Percentiles rank a stretch among this genome's conserved stretches.
Evolutionary conservation across 2,329 filamentous ascomycete genomes (phyloP).

Genomic region (Alternaria sp.): DNA sequence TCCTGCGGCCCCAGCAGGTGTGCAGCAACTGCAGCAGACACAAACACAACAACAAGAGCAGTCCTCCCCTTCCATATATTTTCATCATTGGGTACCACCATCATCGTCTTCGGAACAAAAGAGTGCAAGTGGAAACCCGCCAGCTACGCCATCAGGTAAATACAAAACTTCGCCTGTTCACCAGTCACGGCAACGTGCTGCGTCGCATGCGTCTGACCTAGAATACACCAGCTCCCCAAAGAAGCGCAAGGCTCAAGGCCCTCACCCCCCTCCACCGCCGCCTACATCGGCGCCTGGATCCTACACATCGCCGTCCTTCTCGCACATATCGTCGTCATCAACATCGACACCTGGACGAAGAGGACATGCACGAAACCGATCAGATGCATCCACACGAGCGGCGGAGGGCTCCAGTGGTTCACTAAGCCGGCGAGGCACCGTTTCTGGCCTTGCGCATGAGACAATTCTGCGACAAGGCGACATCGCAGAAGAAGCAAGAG

Average conservation of each 20-base stretch:
- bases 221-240: conserved; percentile 79
- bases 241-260: conserved; percentile 78
- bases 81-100: conserved; percentile 93
- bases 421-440: conserved; percentile 45
- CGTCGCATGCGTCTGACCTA: conserved; percentile 60
- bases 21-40: conserved; percentile 56
- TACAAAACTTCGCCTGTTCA: conserved; percentile 53
- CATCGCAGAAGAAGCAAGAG: conserved; percentile 35
- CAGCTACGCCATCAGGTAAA: conserved; percentile 76
- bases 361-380: conserved; percentile 71
- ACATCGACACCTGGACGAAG: conserved; percentile 65
- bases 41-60: conserved; percentile 67
- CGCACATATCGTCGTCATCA: conserved; percentile 65
- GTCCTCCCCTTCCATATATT: conserved; percentile 81
- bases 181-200: conserved; percentile 59
- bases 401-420: conserved; percentile 40
- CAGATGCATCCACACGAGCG: conserved; percentile 64
- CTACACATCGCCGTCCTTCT: conserved; percentile 61
- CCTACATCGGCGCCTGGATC: conserved; percentile 60
- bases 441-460: conserved; percentile 46
- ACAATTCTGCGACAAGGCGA: conserved; percentile 36
- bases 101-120: conserved; percentile 61
- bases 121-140: conserved; percentile 68
- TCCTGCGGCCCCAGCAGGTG: conserved; percentile 50
- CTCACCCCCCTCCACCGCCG: conserved; percentile 61